Percentiles rank a stretch among this genome's conserved stretches.
Conservation (phyloP, 1,284 basidiomycete genomes). For the Golubevia pallescens region DNA sequence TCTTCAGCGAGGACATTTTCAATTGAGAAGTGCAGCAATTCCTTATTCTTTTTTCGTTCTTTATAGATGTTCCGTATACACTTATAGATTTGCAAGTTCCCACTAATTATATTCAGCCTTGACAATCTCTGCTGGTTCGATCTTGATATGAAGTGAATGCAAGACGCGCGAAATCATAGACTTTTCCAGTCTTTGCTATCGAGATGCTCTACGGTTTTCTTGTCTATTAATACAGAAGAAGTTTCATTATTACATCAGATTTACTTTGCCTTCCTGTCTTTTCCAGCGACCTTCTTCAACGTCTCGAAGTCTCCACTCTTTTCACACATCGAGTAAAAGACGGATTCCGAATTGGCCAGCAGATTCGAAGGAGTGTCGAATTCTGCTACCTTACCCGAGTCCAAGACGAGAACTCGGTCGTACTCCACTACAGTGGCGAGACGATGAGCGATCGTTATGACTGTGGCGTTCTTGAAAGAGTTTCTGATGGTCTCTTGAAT, state of each 20-base stretch:
- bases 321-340: conserved; percentile 5
- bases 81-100: no score
- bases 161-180: no score
- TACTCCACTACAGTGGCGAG: conserved; percentile 9
- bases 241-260: no score
- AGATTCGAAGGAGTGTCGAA: conserved; percentile 8
- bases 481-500: conserved; percentile 34
- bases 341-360: neutral
- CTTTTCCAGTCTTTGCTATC: no score
- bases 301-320: conserved; percentile 4
- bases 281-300: conserved; percentile 7
- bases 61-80: neutral
- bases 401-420: conserved; percentile 7
- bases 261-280: no score
- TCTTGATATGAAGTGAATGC: no score
- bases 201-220: no score
- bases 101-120: no score
- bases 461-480: conserved; percentile 26
- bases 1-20: neutral
- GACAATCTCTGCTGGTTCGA: no score
- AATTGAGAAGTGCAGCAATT: neutral
- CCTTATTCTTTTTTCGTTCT: neutral
- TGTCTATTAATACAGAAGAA: no score
- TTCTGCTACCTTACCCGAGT: conserved; percentile 5
- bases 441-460: conserved; percentile 52